phyloP scores from a whole-genome alignment of 805 yeast genomes.

The Schizosaccharomyces cryophilus region DNA sequence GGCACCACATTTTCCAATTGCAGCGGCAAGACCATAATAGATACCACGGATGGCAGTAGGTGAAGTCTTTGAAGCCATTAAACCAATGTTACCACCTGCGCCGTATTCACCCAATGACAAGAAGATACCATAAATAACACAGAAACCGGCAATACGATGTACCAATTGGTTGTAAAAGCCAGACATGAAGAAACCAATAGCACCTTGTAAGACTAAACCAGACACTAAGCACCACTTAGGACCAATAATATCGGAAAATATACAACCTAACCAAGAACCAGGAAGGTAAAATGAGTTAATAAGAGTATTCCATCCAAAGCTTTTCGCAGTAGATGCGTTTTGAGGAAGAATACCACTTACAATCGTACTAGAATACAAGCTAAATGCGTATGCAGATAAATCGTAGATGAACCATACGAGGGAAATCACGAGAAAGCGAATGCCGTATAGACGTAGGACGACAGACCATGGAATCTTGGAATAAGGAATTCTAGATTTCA shows the following conservation, averaged over 20 bases:
- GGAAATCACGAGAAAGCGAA: slow-evolving; percentile 43
- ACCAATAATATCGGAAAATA: slow-evolving; percentile 67
- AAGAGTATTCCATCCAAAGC: slow-evolving; percentile 83
- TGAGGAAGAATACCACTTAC: slow-evolving; percentile 31
- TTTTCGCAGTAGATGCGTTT: slow-evolving; percentile 36
- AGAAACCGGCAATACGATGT: slow-evolving; percentile 48
- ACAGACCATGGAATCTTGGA: slow-evolving; percentile 41
- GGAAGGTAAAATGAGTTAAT: slow-evolving; percentile 73
- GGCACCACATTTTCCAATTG: slow-evolving; percentile 78
- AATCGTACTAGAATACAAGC: slow-evolving; percentile 57
- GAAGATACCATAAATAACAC: slow-evolving; percentile 72
- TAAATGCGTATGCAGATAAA: slow-evolving; percentile 68
- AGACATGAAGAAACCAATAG: slow-evolving; percentile 66
- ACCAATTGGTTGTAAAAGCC: slow-evolving; percentile 33
- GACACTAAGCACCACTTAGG: slow-evolving; percentile 52
- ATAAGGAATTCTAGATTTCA: slow-evolving; percentile 42
- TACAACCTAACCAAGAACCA: slow-evolving; percentile 74
- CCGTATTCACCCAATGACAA: slow-evolving; percentile 67
- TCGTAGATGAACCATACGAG: slow-evolving; percentile 81
- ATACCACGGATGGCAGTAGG: slow-evolving; percentile 79
- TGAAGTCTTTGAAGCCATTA: slow-evolving; percentile 62
- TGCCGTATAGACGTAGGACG: slow-evolving; percentile 62
- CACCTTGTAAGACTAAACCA: slow-evolving; percentile 53
- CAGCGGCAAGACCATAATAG: slow-evolving; percentile 78
- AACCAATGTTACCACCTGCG: slow-evolving; percentile 80